Evolutionary conservation across 2,329 filamentous ascomycete genomes (phyloP).

Genomic region (Sphaerostilbella broomeana): DNA sequence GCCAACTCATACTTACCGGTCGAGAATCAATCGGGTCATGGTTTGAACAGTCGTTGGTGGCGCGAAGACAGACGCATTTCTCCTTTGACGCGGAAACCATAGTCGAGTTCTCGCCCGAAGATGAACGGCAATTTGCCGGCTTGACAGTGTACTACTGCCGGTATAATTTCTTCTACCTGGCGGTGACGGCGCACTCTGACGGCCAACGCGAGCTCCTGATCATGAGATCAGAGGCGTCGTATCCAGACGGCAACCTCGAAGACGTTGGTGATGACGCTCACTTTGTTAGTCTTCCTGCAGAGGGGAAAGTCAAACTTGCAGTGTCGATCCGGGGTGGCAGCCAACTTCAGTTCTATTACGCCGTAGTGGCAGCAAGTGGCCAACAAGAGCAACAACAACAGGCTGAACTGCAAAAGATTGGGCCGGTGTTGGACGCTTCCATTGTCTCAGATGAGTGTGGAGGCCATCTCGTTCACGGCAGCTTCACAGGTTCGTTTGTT

Average conservation of each 20-base stretch:
- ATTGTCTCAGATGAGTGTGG: constrained; percentile 58
- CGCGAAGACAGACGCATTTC: constrained; percentile 51
- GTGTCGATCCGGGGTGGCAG: constrained; percentile 45
- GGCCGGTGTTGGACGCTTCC: constrained; percentile 51
- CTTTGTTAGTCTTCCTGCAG: constrained; percentile 36
- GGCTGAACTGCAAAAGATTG: constrained; percentile 39
- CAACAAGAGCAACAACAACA: background rate
- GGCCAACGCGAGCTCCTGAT: constrained; percentile 53
- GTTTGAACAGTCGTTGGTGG: constrained; percentile 53
- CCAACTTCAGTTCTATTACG: constrained; percentile 51
- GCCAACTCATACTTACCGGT: constrained; percentile 41
- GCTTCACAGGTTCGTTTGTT: constrained; percentile 57
- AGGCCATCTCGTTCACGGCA: constrained; percentile 53
- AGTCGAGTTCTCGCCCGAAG: constrained; percentile 45
- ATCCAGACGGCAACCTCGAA: constrained; percentile 43
- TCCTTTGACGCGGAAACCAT: constrained; percentile 54
- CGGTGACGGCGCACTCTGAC: constrained; percentile 47
- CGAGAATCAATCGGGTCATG: constrained; percentile 50
- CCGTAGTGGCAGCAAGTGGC: constrained; percentile 28
- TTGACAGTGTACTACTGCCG: constrained; percentile 57
- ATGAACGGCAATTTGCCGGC: constrained; percentile 56
- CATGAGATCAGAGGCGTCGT: constrained; percentile 50
- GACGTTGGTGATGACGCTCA: constrained; percentile 28
- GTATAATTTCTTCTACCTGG: constrained; percentile 59
- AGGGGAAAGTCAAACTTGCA: constrained; percentile 48